phyloP scores from a whole-genome alignment of 2,329 filamentous ascomycete genomes.

The Curvularia verruculosa region DNA sequence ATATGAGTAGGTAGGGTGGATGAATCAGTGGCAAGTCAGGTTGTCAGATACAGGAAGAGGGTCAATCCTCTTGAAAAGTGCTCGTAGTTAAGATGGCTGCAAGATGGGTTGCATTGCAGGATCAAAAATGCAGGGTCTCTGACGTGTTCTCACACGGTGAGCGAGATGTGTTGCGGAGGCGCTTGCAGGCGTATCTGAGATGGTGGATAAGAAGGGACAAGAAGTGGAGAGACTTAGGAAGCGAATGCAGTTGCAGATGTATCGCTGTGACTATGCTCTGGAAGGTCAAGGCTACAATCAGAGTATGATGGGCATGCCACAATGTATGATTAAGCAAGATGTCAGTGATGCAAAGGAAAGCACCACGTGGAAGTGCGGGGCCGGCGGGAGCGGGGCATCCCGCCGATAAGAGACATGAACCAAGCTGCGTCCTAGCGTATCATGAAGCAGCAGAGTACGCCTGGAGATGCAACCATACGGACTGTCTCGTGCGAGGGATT shows the following conservation, averaged over 20 bases:
- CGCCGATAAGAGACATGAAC: constrained; percentile 6
- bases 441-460: background rate
- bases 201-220: constrained; percentile 1
- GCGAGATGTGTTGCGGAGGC: background rate
- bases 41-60: background rate
- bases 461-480: background rate
- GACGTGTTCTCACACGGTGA: constrained; percentile 12
- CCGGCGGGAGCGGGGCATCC: constrained; percentile 13
- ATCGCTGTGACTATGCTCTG: constrained; percentile 4
- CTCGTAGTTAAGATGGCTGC: background rate
- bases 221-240: background rate
- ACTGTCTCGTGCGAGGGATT: no score
- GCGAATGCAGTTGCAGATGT: background rate
- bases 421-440: background rate
- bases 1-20: background rate
- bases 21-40: background rate
- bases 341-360: background rate
- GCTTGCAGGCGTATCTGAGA: constrained; percentile 1
- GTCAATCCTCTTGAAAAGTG: background rate
- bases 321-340: background rate
- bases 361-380: constrained; percentile 14
- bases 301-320: background rate
- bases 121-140: background rate
- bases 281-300: background rate
- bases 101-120: constrained; percentile 3